Base-by-base conservation (phyloP, 2,329 filamentous ascomycete species). In the Pyrenophora teres region DNA sequence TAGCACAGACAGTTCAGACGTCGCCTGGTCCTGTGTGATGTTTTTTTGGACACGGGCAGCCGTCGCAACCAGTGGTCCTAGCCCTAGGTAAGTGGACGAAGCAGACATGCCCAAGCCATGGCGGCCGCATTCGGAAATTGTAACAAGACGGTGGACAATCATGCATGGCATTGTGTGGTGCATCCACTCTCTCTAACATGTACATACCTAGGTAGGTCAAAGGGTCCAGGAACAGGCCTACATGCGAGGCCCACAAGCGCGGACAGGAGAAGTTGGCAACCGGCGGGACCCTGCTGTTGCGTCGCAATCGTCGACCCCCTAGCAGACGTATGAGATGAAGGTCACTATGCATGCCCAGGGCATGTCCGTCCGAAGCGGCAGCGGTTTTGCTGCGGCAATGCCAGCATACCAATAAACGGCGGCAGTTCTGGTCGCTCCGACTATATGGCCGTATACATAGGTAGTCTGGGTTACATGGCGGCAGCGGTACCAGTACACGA, bases 221-320 rank as follows among this genome's bases (percentile, higher is more conserved):
- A 52, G 44, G 50, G 50, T 52, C 42, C 44, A 52, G 50, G 50
- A 41, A 52, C 39, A 42, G 35, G 39, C 30, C 45, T 31, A 48
- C 45, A 32, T 21, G 25, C 35, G 35, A 37, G 50, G 36, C 50
- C 45, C 50, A 31, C 50, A 27, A 16, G 39, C 45, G 21, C 50
- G 23, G 45, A 42, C 15, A 49, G 40, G 46, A 43, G 40, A 42
- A 25, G 13, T 32, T 23, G 32, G 16, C 35, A 31, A 35, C 23
- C 30, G 35, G 39, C 27, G 36, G 50, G 45, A 42, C 44, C 50
- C 44, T 49, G 44, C 36, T 32, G 37, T 27, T 21, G 50, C 45
- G 36, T 36, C 39, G 45, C 45, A 37, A 40, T 52, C 44, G 35
- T 19, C 15, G 15, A 39, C 36, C 35, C 21, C 50, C 30, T 36